Conservation (phyloP, 2,329 filamentous ascomycete genomes). For the Colletotrichum sp. region DNA sequence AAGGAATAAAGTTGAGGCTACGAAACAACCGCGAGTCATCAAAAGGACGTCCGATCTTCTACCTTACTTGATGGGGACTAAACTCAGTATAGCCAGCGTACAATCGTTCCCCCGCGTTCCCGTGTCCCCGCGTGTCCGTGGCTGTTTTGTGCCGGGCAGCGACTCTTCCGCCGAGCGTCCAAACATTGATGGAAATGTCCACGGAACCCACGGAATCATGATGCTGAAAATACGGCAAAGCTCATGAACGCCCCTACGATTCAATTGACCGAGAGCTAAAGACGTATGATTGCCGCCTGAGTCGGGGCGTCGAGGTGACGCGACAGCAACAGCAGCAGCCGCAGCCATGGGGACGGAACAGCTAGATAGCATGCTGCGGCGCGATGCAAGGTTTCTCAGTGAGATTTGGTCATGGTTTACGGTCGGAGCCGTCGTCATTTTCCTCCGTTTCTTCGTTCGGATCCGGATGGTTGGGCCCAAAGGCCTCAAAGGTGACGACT, state of each 20-base stretch:
- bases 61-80: neutral
- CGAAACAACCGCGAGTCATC: constrained; percentile 1
- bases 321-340: neutral
- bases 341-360: neutral
- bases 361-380: neutral
- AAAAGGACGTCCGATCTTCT: neutral
- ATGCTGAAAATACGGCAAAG: neutral
- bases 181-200: neutral
- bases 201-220: neutral
- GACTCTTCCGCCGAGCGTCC: neutral
- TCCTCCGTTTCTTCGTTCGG: constrained; percentile 37
- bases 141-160: neutral
- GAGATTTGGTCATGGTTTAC: constrained; percentile 37
- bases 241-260: accelerated
- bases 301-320: neutral
- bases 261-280: neutral
- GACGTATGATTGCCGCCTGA: neutral
- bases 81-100: neutral
- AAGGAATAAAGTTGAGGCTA: neutral
- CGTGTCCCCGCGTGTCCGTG: neutral
- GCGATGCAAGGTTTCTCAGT: constrained; percentile 27
- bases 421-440: constrained; percentile 35
- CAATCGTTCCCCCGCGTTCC: neutral
- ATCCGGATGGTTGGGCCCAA: constrained; percentile 40
- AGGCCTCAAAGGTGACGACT: constrained; percentile 43